Evolutionary conservation across 345 rosid genomes (phyloP), one percentile per base, ranked within the genome.

Genomic region (Cardamine occulta): DNA sequence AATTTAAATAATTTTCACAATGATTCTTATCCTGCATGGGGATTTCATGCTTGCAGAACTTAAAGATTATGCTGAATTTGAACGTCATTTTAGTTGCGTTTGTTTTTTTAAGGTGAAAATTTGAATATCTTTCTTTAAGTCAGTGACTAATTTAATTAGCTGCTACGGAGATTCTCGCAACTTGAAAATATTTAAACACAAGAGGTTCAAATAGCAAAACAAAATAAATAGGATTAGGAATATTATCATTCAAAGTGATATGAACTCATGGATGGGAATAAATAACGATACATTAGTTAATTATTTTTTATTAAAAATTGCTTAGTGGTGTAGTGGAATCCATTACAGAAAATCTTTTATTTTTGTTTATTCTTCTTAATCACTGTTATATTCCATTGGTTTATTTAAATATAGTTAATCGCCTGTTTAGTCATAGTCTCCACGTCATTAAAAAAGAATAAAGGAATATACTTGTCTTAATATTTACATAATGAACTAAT

Each of bases 391-490:
- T 59, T 77, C 72, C 66, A 67, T 67, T 72, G 39, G 39, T 57
- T 35, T 66, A 37, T 70, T 24, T 63, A 61, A 61, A 40, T 44
- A 52, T 69, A 29, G 42, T 77, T 71, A 71, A 64, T 70, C 80
- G 47, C 80, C 39, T 71, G 80, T 77, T 77, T 71, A 70, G 80
- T 77, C 76, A 63, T 77, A 71, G 76, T 71, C 76, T 32, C 60
- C 76, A 70, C 67, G 66, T 77, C 71, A 57, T 56, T 70, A 64
- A 26, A 64, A 51, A 55, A 55, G 75, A 57, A 77, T 56, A 63
- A 35, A 70, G 63, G 80, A 71, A 77, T 77, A 77, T 77, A 63
- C 72, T 45, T 54, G 6, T 19, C 28, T 34, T 65, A 64, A 45
- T 45, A 64, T 18, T 70, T 44, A 70, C 21, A 57, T 35, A 26